phyloP scores from a whole-genome alignment of 2,329 filamentous ascomycete genomes.

The Colletotrichum tropicicola region DNA sequence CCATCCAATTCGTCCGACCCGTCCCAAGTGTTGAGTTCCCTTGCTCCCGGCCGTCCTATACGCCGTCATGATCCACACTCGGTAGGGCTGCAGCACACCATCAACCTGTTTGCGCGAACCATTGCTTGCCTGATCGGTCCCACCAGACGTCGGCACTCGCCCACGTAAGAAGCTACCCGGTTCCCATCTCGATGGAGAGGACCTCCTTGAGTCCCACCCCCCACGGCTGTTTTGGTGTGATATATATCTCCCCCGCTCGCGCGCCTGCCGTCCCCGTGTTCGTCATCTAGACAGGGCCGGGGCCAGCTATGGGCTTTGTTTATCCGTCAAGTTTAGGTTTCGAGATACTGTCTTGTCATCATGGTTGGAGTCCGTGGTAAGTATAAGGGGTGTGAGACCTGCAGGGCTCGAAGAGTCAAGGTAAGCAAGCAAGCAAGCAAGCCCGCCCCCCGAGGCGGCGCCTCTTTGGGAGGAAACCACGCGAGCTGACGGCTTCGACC shows the following conservation, averaged over 20 bases:
- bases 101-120: slow-evolving; percentile 18
- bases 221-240: neutral
- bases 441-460: neutral
- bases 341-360: slow-evolving; percentile 30
- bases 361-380: slow-evolving; percentile 73
- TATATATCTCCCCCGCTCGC: slow-evolving; percentile 22
- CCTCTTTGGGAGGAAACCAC: slow-evolving; percentile 5
- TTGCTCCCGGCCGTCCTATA: slow-evolving; percentile 7
- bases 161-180: slow-evolving; percentile 22
- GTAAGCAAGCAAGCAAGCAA: slow-evolving; percentile 47
- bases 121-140: slow-evolving; percentile 12
- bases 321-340: neutral
- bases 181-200: slow-evolving; percentile 7
- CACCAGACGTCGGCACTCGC: slow-evolving; percentile 10
- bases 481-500: slow-evolving; percentile 4
- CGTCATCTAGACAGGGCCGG: neutral
- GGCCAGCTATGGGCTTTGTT: neutral
- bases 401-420: slow-evolving; percentile 66
- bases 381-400: slow-evolving; percentile 72
- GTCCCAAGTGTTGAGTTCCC: slow-evolving; percentile 9
- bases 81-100: slow-evolving; percentile 29
- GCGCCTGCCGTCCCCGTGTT: slow-evolving; percentile 3
- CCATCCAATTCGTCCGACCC: slow-evolving; percentile 15
- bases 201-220: slow-evolving; percentile 1
- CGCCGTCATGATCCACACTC: slow-evolving; percentile 11